Evolutionary conservation across 495 filamentous ascomycete species (phyloP).

Genomic region (Echria macrotheca): DNA sequence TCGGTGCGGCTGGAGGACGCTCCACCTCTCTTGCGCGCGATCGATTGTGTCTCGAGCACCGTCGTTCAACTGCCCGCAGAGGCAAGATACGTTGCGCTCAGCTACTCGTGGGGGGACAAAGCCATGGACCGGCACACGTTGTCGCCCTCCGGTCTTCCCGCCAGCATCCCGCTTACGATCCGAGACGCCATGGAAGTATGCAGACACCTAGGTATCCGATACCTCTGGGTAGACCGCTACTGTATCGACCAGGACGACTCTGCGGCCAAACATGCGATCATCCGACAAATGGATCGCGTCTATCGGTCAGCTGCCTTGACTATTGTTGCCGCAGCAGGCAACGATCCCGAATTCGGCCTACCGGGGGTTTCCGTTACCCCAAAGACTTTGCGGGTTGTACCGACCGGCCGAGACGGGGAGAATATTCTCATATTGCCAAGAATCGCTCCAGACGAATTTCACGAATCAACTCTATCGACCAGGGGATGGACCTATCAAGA

Average conservation of each 20-base stretch:
- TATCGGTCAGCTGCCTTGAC: background rate
- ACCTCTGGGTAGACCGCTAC: background rate
- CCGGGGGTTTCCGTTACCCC: background rate
- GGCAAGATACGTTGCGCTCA: too few species aligned
- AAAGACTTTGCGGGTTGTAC: background rate
- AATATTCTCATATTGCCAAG: too few species aligned
- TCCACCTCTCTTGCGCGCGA: too few species aligned
- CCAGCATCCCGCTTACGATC: too few species aligned
- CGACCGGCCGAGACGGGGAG: background rate
- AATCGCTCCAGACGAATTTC: too few species aligned
- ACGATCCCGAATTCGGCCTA: background rate
- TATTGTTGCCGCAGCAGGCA: background rate
- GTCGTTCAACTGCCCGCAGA: too few species aligned
- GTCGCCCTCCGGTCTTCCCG: too few species aligned
- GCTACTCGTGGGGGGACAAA: too few species aligned
- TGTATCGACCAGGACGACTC: background rate
- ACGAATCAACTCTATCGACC: background rate
- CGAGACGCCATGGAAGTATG: background rate
- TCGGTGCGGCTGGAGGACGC: too few species aligned
- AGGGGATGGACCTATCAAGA: background rate
- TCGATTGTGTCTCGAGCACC: too few species aligned
- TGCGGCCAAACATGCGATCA: background rate
- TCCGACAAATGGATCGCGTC: background rate
- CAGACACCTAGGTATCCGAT: background rate
- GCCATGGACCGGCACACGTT: too few species aligned